These are phyloP conservation scores for Hyaloscypha variabilis DNA, from an alignment of 495 filamentous ascomycete species.

Conservation along the genomic window DNA sequence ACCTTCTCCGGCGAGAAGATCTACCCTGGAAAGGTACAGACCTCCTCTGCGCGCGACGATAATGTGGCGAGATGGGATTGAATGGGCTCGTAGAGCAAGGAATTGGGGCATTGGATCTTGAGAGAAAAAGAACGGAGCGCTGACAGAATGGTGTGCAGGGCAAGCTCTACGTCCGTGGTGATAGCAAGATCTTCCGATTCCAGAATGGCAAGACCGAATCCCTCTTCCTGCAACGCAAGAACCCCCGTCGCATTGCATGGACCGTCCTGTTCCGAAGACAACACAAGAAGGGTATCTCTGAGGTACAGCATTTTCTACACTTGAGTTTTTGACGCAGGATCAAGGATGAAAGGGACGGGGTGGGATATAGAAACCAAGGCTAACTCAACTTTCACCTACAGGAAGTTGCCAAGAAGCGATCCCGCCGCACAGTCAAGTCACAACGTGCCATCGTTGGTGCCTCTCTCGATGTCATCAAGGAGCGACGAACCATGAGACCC, in stretches of 20 bases:
- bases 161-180: slow-evolving; percentile 98
- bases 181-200: slow-evolving; percentile 99
- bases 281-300: slow-evolving; percentile 99
- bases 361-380: slow-evolving; percentile 1
- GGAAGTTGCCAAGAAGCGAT: slow-evolving; percentile 99
- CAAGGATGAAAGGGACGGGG: background rate
- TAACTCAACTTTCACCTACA: slow-evolving; percentile 43
- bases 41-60: slow-evolving; percentile 6
- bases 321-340: slow-evolving; percentile 4
- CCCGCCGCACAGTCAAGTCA: slow-evolving; percentile 95
- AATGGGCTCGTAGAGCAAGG: background rate
- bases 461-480: slow-evolving; percentile 99
- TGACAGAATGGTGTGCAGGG: slow-evolving; percentile 59
- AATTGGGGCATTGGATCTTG: slow-evolving; percentile 3
- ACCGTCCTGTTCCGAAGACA: slow-evolving; percentile 96
- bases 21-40: slow-evolving; percentile 96
- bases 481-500: slow-evolving; percentile 89
- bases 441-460: slow-evolving; percentile 99
- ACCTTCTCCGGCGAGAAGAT: slow-evolving; percentile 97
- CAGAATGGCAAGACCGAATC: slow-evolving; percentile 99
- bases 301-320: slow-evolving; percentile 64
- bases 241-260: slow-evolving; percentile 98
- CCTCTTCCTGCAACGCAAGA: slow-evolving; percentile 99
- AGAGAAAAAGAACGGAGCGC: slow-evolving; percentile 23
- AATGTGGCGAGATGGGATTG: slow-evolving; percentile 17